phyloP scores from a whole-genome alignment of 192 early-diverging fungal genomes.

The Coemansia sp. region DNA sequence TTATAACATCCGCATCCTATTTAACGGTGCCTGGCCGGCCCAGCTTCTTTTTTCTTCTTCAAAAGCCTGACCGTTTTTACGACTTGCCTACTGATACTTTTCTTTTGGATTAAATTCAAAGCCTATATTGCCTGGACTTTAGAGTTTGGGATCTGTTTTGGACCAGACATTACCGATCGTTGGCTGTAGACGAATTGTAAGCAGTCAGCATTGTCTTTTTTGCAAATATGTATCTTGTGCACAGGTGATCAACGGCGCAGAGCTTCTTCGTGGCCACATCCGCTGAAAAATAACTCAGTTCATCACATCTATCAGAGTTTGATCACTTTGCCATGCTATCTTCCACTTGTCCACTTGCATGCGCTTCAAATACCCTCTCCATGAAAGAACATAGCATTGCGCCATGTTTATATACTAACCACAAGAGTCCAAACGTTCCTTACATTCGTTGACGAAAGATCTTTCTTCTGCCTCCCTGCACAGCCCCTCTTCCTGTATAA shows the following conservation, averaged over 20 bases:
- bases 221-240: neutral
- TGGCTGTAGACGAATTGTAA: neutral
- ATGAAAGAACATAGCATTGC: neutral
- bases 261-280: neutral
- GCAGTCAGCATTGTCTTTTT: neutral
- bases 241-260: neutral
- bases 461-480: neutral
- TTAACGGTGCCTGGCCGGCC: neutral
- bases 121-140: neutral
- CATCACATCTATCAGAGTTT: conserved; percentile 38
- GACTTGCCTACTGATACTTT: neutral
- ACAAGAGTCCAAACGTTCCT: neutral
- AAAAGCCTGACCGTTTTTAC: neutral
- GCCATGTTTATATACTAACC: neutral
- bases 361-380: neutral
- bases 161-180: too few relatives aligned
- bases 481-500: neutral
- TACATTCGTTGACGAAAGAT: neutral
- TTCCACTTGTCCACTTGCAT: neutral
- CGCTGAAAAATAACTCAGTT: conserved; percentile 3
- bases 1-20: neutral
- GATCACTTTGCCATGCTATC: conserved; percentile 6
- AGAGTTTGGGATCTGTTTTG: neutral
- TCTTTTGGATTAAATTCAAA: neutral
- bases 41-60: neutral